Conservation (phyloP, 2,329 filamentous ascomycete species). For the Cercospora beticola region DNA sequence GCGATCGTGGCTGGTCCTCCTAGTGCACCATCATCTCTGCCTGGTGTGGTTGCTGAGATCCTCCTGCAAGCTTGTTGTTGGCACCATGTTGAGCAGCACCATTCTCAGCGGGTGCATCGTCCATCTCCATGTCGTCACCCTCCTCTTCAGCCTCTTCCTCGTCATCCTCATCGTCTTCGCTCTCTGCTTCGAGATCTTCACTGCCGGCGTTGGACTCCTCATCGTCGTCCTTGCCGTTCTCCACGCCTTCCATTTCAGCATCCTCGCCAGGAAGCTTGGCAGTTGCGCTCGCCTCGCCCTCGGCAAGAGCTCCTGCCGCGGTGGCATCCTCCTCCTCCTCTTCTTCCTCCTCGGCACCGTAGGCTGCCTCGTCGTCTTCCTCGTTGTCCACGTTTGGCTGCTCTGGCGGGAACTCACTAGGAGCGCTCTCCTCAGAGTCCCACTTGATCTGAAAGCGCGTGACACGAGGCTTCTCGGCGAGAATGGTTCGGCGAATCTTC, state of each 20-base stretch:
- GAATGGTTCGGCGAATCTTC: slow-evolving; percentile 84
- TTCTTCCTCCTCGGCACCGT: slow-evolving; percentile 80
- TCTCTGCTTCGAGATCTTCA: slow-evolving; percentile 50
- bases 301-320: slow-evolving; percentile 41
- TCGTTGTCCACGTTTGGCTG: slow-evolving; percentile 90
- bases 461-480: slow-evolving; percentile 95
- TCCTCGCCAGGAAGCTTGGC: slow-evolving; percentile 52
- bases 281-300: slow-evolving; percentile 41
- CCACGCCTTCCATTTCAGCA: slow-evolving; percentile 72
- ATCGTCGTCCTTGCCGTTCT: slow-evolving; percentile 61
- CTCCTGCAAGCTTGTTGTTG: background rate
- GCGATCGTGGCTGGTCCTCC: background rate
- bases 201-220: slow-evolving; percentile 63
- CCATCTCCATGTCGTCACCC: slow-evolving; percentile 36
- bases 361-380: slow-evolving; percentile 79
- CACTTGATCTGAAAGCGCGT: slow-evolving; percentile 99
- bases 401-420: slow-evolving; percentile 93
- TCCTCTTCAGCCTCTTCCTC: slow-evolving; percentile 44
- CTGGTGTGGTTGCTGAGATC: slow-evolving; percentile 14
- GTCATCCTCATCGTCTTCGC: slow-evolving; percentile 46
- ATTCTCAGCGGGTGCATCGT: slow-evolving; percentile 26
- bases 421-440: slow-evolving; percentile 97
- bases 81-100: slow-evolving; percentile 1
- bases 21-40: slow-evolving; percentile 23
- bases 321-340: slow-evolving; percentile 63